A percentile compares a stretch with the other conserved stretches of the same genome.
phyloP scores from a whole-genome alignment of 192 early-diverging fungal genomes.

The Coemansia nantahalensis region DNA sequence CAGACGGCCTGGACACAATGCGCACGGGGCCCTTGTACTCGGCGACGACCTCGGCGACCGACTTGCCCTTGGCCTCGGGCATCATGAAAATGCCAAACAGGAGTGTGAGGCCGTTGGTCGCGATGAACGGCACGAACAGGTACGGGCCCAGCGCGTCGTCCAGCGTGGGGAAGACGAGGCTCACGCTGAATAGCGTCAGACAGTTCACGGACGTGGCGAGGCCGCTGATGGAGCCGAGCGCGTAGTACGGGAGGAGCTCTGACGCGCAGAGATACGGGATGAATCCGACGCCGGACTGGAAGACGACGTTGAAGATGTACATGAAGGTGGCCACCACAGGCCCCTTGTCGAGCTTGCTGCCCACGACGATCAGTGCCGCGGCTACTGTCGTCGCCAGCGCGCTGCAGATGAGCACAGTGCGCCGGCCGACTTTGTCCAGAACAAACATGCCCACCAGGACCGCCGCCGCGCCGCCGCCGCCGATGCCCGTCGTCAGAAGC shows the following conservation, averaged over 20 bases:
- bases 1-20: slow-evolving; percentile 18
- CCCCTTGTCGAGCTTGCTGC: slow-evolving; percentile 56
- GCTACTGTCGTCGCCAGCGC: slow-evolving; percentile 62
- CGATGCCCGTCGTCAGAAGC: slow-evolving; percentile 77
- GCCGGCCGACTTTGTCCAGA: slow-evolving; percentile 75
- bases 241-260: slow-evolving; percentile 70
- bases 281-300: slow-evolving; percentile 82
- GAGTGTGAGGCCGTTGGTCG: slow-evolving; percentile 42
- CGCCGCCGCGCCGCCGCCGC: slow-evolving; percentile 68
- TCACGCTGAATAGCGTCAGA: slow-evolving; percentile 64
- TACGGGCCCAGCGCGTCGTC: slow-evolving; percentile 54
- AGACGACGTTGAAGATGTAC: slow-evolving; percentile 73
- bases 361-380: slow-evolving; percentile 57
- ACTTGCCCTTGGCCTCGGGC: slow-evolving; percentile 70
- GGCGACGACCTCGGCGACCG: slow-evolving; percentile 28
- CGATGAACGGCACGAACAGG: slow-evolving; percentile 66
- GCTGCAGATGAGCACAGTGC: slow-evolving; percentile 61
- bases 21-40: slow-evolving; percentile 43
- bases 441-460: slow-evolving; percentile 70
- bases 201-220: slow-evolving; percentile 65
- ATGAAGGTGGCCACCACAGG: slow-evolving; percentile 59
- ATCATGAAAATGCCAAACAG: slow-evolving; percentile 53
- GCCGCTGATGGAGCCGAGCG: slow-evolving; percentile 62
- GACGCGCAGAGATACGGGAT: slow-evolving; percentile 79
- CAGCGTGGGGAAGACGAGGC: slow-evolving; percentile 59